These are phyloP conservation scores for Epichloe scottii DNA, from an alignment of 2,329 filamentous ascomycete species.

Conservation along the genomic window DNA sequence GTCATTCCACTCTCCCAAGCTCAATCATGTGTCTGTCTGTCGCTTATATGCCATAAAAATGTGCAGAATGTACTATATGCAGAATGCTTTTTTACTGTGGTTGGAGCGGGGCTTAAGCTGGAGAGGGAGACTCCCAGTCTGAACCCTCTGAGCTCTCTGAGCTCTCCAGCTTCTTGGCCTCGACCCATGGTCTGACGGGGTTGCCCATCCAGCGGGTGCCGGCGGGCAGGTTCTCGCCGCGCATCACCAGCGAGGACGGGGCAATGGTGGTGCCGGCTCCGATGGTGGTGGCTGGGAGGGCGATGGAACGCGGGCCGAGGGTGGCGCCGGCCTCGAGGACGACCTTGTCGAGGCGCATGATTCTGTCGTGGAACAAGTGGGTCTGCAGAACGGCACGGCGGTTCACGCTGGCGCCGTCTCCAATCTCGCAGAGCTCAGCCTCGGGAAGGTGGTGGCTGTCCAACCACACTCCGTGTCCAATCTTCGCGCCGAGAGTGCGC, in stretches of 20 bases:
- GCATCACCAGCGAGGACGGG: slow-evolving; percentile 11
- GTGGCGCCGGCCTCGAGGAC: slow-evolving; percentile 10
- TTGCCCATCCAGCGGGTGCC: slow-evolving; percentile 12
- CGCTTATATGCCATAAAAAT: background rate
- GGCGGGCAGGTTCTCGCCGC: slow-evolving; percentile 10
- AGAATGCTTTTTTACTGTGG: background rate
- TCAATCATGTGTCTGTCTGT: background rate
- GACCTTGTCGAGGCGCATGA: slow-evolving; percentile 12
- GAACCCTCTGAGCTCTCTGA: slow-evolving; percentile 3
- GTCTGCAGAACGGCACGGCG: slow-evolving; percentile 11
- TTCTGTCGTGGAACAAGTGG: slow-evolving; percentile 12
- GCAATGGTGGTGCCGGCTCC: slow-evolving; percentile 10
- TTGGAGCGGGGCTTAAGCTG: background rate
- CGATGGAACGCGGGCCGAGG: slow-evolving; percentile 9
- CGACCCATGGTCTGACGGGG: slow-evolving; percentile 10
- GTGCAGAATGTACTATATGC: background rate
- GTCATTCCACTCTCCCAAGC: background rate
- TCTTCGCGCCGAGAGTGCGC: slow-evolving; percentile 10
- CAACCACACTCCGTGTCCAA: slow-evolving; percentile 12
- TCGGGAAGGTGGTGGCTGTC: slow-evolving; percentile 13
- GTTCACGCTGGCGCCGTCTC: slow-evolving; percentile 11
- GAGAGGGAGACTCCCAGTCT: slow-evolving; percentile 3
- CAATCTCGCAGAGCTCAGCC: slow-evolving; percentile 9
- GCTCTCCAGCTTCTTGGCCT: background rate
- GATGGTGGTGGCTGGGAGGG: slow-evolving; percentile 11